phyloP scores from a whole-genome alignment of 2,329 filamentous ascomycete species.

The Fusarium aywerte region DNA sequence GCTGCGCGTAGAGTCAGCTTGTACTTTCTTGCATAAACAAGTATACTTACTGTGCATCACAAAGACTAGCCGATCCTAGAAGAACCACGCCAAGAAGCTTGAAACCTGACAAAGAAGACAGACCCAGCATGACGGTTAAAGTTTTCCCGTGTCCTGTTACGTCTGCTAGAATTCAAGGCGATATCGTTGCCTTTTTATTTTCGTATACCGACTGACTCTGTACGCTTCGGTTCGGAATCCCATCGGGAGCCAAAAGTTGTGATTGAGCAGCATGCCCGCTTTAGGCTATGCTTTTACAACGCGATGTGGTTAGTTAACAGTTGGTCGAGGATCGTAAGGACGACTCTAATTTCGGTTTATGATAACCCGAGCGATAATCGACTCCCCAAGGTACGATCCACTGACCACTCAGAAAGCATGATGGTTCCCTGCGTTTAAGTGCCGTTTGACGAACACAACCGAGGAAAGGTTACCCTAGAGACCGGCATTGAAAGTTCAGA shows the following conservation, averaged over 20 bases:
- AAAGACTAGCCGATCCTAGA: not conserved
- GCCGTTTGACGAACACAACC: rapidly evolving
- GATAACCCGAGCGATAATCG: not conserved
- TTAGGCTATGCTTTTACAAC: not conserved
- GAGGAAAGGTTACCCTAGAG: not conserved
- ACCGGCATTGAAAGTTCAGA: no score
- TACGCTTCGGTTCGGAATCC: not conserved
- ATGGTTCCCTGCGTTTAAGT: not conserved
- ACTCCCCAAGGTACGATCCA: not conserved
- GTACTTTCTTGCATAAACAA: not conserved
- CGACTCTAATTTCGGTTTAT: not conserved
- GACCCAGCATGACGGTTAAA: not conserved
- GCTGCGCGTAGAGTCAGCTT: not conserved
- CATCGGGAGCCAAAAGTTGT: not conserved
- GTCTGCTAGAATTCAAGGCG: rapidly evolving
- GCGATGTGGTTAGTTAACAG: not conserved
- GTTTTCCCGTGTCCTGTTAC: not conserved
- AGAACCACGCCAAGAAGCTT: not conserved
- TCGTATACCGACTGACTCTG: not conserved
- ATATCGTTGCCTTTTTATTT: not conserved
- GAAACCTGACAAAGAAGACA: not conserved
- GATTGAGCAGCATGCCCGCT: not conserved
- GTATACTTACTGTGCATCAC: not conserved
- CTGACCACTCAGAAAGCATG: not conserved
- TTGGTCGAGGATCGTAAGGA: not conserved